phyloP scores from a whole-genome alignment of 495 filamentous ascomycete species.

The Penicillium diatomitis region DNA sequence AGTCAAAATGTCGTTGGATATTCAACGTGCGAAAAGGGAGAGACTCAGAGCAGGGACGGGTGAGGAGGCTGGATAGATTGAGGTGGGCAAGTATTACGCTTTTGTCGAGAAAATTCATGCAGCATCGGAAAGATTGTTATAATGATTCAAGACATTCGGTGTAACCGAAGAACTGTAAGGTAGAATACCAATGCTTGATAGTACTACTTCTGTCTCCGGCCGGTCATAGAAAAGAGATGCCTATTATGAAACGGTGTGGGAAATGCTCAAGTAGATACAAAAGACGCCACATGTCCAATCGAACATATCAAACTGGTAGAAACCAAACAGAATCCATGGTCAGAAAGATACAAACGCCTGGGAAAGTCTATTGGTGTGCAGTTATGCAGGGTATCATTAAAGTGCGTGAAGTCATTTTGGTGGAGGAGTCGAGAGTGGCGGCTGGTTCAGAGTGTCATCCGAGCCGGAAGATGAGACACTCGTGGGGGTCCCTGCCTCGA shows the following conservation, averaged over 20 bases:
- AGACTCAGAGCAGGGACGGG: conserved; percentile 12
- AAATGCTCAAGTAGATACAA: too few species aligned
- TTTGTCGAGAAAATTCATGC: too few species aligned
- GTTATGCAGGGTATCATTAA: conserved; percentile 19
- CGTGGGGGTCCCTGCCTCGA: conserved; percentile 26
- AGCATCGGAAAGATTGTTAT: too few species aligned
- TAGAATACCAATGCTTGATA: too few species aligned
- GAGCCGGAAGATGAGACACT: conserved; percentile 30
- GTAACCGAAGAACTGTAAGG: too few species aligned
- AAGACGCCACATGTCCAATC: background rate
- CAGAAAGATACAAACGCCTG: conserved; percentile 6
- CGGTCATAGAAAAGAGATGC: too few species aligned
- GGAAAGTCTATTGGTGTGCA: conserved; percentile 8
- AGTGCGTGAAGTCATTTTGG: conserved; percentile 13
- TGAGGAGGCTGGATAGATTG: conserved; percentile 8
- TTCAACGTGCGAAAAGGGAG: conserved; percentile 34
- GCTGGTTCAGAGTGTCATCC: conserved; percentile 18
- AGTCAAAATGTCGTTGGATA: conserved; percentile 38
- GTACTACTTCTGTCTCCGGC: too few species aligned
- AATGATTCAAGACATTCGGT: too few species aligned
- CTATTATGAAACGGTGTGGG: too few species aligned
- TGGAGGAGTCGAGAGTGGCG: background rate
- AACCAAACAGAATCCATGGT: background rate
- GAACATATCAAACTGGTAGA: background rate
- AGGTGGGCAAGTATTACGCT: background rate